These are phyloP conservation scores for Pestalotiopsis sp. DNA, from an alignment of 2,329 filamentous ascomycete genomes.

Conservation along the genomic window DNA sequence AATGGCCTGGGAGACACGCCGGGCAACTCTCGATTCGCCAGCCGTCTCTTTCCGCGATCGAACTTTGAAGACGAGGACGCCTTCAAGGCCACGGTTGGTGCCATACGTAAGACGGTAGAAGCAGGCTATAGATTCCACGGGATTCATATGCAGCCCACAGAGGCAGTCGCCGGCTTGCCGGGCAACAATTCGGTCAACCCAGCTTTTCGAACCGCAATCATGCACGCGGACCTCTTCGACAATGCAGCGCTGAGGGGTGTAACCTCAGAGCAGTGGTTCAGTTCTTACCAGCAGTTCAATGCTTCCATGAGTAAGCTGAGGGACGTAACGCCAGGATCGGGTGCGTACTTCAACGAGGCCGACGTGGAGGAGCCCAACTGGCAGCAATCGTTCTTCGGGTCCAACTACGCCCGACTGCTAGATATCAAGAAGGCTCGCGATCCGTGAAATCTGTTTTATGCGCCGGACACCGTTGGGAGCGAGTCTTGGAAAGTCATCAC, in stretches of 20 bases:
- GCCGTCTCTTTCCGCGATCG: slow-evolving; percentile 33
- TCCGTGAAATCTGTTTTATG: slow-evolving; percentile 48
- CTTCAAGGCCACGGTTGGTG: slow-evolving; percentile 28
- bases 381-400: slow-evolving; percentile 49
- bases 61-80: slow-evolving; percentile 30
- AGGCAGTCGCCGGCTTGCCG: slow-evolving; percentile 32
- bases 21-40: slow-evolving; percentile 33
- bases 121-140: slow-evolving; percentile 37
- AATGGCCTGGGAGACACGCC: slow-evolving; percentile 27
- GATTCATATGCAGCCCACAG: slow-evolving; percentile 33
- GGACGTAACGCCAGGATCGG: slow-evolving; percentile 40
- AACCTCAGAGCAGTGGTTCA: slow-evolving; percentile 23
- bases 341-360: slow-evolving; percentile 56
- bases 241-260: slow-evolving; percentile 15
- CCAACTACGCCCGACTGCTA: slow-evolving; percentile 43
- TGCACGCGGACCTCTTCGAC: slow-evolving; percentile 38
- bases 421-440: slow-evolving; percentile 54
- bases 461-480: slow-evolving; percentile 51
- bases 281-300: slow-evolving; percentile 27
- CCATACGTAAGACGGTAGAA: slow-evolving; percentile 38
- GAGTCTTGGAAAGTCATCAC: slow-evolving; percentile 46
- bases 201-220: slow-evolving; percentile 42
- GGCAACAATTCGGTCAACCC: slow-evolving; percentile 41
- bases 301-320: slow-evolving; percentile 30
- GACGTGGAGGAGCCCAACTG: slow-evolving; percentile 51